Conservation (phyloP, 148 eudicot species). For the Chenopodium berlandieri region DNA sequence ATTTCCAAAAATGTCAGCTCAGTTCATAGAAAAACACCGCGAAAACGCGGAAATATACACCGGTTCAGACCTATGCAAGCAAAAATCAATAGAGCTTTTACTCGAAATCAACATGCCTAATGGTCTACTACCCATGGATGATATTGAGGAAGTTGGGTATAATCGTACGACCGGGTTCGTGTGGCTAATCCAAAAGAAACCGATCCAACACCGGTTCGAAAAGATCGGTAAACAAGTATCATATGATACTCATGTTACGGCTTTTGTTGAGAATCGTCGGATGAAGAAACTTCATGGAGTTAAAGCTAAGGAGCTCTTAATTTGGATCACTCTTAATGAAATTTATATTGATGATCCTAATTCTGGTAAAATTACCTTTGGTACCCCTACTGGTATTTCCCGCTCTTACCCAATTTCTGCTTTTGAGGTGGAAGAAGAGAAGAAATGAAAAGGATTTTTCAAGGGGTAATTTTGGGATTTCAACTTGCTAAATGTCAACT, state of each 20-base stretch:
- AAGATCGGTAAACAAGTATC: slow-evolving; percentile 35
- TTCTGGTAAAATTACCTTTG: slow-evolving; percentile 56
- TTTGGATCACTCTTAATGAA: slow-evolving; percentile 56
- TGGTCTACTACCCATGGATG: slow-evolving; percentile 58
- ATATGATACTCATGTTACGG: slow-evolving; percentile 62
- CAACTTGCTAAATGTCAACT: background rate
- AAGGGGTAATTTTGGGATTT: background rate
- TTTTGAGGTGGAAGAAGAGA: slow-evolving; percentile 30
- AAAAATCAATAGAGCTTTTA: slow-evolving; percentile 43
- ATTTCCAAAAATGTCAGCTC: slow-evolving; percentile 37
- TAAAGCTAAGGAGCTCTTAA: slow-evolving; percentile 57
- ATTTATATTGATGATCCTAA: slow-evolving; percentile 46
- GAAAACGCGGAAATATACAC: slow-evolving; percentile 50
- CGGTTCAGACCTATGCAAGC: slow-evolving; percentile 49
- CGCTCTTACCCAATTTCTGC: slow-evolving; percentile 49
- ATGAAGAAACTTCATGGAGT: slow-evolving; percentile 66
- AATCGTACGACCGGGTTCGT: slow-evolving; percentile 56
- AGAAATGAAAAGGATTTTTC: background rate
- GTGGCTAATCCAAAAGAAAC: slow-evolving; percentile 56
- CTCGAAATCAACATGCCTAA: slow-evolving; percentile 46
- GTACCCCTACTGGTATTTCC: slow-evolving; percentile 55
- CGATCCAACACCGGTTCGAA: slow-evolving; percentile 37
- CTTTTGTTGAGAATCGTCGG: slow-evolving; percentile 52
- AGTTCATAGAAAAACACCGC: slow-evolving; percentile 38
- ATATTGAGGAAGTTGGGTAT: slow-evolving; percentile 53